Conservation (phyloP, 371 early-diverging fungal genomes). For the Lichtheimia ramosa region DNA sequence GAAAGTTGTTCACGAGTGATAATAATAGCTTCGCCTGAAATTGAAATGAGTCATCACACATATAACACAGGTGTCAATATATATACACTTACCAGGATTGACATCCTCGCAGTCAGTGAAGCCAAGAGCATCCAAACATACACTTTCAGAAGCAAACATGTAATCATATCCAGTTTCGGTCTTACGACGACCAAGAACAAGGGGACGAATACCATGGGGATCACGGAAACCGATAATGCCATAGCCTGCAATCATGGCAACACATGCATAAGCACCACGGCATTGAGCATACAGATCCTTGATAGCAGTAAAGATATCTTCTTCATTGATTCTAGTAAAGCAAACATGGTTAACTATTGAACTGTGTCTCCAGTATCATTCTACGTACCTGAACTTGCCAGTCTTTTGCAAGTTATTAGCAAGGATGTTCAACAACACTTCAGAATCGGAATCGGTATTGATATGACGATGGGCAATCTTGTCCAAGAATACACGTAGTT, state of each 20-base stretch:
- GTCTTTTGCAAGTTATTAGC: slow-evolving; percentile 91
- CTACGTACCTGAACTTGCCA: slow-evolving; percentile 81
- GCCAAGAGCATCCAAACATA: slow-evolving; percentile 87
- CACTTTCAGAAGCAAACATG: slow-evolving; percentile 97
- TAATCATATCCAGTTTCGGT: slow-evolving; percentile 70
- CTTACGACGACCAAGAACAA: slow-evolving; percentile 84
- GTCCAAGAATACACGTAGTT: slow-evolving; percentile 86
- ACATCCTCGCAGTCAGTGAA: slow-evolving; percentile 89
- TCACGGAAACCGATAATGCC: slow-evolving; percentile 92
- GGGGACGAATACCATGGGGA: slow-evolving; percentile 94
- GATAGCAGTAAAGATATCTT: slow-evolving; percentile 95
- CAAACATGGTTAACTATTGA: neutral
- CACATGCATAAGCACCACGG: slow-evolving; percentile 91
- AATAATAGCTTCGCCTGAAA: slow-evolving; percentile 81
- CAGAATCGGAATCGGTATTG: slow-evolving; percentile 98
- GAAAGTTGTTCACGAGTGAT: slow-evolving; percentile 73
- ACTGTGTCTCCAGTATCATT: neutral
- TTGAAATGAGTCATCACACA: no score
- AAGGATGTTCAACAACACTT: slow-evolving; percentile 93
- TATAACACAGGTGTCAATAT: no score
- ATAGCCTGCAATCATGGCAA: slow-evolving; percentile 94
- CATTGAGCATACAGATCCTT: slow-evolving; percentile 79
- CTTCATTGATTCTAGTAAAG: slow-evolving; percentile 84
- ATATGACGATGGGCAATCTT: slow-evolving; percentile 95
- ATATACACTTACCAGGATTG: slow-evolving; percentile 63